Evolutionary conservation across 225 moss, liverwort and hornwort species (phyloP), one percentile per base, ranked within the genome.

Genomic region (Sphagnum tenellum): DNA sequence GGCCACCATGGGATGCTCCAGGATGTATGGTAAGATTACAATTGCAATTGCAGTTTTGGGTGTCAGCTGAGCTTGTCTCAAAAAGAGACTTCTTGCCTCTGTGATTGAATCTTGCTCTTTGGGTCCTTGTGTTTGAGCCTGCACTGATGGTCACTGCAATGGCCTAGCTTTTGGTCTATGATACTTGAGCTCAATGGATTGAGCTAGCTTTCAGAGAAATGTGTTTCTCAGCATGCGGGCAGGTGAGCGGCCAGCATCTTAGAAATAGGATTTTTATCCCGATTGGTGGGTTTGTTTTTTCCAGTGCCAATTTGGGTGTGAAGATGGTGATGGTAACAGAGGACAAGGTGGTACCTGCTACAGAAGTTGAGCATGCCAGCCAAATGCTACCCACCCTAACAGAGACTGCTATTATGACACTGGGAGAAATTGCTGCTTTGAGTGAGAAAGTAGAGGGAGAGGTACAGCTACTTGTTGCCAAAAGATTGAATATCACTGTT

Each of bases 401-500:
- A 66, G 98, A 98, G 79, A 98, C 98, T 50, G 87, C 90, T 59
- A 59, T 93, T 64, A 67, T 93, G 50, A 82, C 85, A 61, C 84
- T 98, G n/a, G 98, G 87, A 69, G 89, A 90, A 73, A 77, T 93
- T 60, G 89, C 90, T 59, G 71, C 83, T 71, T 85, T 79, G 68
- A 98, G 98, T 68, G 89, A 84, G 69, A 77, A 89, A 84, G 87
- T 90, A 59, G 98, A 98, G 75, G 81, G 72, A 61, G 87, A 93
- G 77, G 96, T 52, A 52, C 7, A 52, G 7, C 52, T 9, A 52
- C 52, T 9, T 52, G 52, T 52, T 52, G 52, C 9, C 52, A 5
- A 47, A 65, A 9, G 52, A 52, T 52, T 52, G 52, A 52, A 52
- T 52, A 5, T 52, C 9, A 52, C 29, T 1, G 1, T 29, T 29